A percentile compares a stretch with the other conserved stretches of the same genome.
These are phyloP conservation scores for Asterophora parasitica DNA, from an alignment of 768 basidiomycete genomes.

Conservation along the genomic window DNA sequence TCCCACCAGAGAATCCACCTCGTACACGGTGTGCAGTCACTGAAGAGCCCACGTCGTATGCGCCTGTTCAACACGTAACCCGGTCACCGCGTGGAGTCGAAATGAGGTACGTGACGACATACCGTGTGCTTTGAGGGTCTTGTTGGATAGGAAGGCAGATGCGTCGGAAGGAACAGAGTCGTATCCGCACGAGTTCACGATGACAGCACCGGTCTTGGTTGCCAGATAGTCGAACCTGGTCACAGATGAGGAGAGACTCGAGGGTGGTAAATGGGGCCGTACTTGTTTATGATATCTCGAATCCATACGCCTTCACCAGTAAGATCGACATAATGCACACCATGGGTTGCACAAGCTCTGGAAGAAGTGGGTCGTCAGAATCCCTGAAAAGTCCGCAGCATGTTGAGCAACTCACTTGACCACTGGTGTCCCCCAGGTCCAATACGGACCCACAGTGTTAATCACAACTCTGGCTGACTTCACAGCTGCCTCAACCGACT, in stretches of 20 bases:
- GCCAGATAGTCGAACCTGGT: constrained; percentile 69
- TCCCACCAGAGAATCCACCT: constrained; percentile 63
- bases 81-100: not conserved
- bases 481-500: constrained; percentile 54
- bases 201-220: constrained; percentile 61
- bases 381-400: not conserved
- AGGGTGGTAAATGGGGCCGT: constrained; percentile 20
- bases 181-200: constrained; percentile 75
- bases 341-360: constrained; percentile 68
- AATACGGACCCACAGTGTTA: constrained; percentile 74
- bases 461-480: constrained; percentile 62
- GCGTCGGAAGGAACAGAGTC: constrained; percentile 79
- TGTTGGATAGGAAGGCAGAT: constrained; percentile 61
- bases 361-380: not conserved
- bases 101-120: not conserved
- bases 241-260: not conserved
- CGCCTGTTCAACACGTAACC: constrained; percentile 6
- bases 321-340: constrained; percentile 84
- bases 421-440: constrained; percentile 66
- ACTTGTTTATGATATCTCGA: constrained; percentile 55
- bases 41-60: constrained; percentile 46
- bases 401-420: constrained; percentile 43
- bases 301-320: constrained; percentile 73
- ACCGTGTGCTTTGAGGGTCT: constrained; percentile 50
- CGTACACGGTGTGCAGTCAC: constrained; percentile 44